phyloP scores from a whole-genome alignment of 768 basidiomycete genomes.

The Boletus vinaceobasis region DNA sequence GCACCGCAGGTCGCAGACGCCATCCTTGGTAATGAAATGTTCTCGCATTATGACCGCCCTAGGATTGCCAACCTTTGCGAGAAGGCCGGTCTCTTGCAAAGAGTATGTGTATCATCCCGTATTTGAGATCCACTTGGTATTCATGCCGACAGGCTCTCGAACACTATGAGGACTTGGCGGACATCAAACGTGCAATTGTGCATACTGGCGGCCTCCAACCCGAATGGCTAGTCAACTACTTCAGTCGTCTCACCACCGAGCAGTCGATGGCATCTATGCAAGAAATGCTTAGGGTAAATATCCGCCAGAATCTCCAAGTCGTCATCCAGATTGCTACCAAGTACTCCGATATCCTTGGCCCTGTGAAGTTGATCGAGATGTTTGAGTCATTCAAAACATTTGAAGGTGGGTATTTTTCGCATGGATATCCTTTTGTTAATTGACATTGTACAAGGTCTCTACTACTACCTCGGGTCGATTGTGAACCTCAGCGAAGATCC shows the following conservation, averaged over 20 bases:
- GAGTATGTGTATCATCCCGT: conserved; percentile 49
- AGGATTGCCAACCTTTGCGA: conserved; percentile 97
- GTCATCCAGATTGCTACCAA: conserved; percentile 98
- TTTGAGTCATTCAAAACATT: conserved; percentile 98
- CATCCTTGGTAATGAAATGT: conserved; percentile 98
- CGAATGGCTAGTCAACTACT: conserved; percentile 98
- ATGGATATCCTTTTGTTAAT: neutral
- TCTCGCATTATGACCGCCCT: conserved; percentile 92
- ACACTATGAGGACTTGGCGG: conserved; percentile 96
- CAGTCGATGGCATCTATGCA: conserved; percentile 95
- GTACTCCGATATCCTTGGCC: conserved; percentile 96
- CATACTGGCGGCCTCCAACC: conserved; percentile 81
- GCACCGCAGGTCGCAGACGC: conserved; percentile 99
- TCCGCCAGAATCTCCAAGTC: conserved; percentile 94
- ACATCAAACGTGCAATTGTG: conserved; percentile 97
- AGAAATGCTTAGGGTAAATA: conserved; percentile 96
- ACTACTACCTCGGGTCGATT: conserved; percentile 97
- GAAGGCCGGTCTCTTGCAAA: conserved; percentile 93
- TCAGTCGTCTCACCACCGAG: conserved; percentile 94
- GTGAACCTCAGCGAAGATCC: conserved; percentile 96
- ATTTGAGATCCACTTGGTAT: neutral
- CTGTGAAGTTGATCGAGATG: conserved; percentile 97
- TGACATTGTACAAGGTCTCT: conserved; percentile 56
- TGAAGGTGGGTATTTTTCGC: conserved; percentile 56
- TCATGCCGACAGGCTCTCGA: conserved; percentile 77